Evolutionary conservation across 106 monocot genomes (phyloP).

Genomic region (Dioscorea dumetorum): DNA sequence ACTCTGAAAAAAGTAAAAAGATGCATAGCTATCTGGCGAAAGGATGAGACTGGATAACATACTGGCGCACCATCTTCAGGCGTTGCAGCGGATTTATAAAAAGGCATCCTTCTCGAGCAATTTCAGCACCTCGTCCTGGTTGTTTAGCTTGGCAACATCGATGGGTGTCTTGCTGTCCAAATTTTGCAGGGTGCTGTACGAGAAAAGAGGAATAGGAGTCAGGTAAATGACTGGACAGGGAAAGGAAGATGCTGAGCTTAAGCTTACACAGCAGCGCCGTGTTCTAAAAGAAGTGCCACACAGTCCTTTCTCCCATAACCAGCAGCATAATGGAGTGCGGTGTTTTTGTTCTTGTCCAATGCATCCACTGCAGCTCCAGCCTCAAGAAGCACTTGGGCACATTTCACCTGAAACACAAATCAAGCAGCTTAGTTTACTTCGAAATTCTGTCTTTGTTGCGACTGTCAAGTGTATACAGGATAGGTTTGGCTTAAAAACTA

Average conservation of each 20-base stretch:
- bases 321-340: slow-evolving; percentile 92
- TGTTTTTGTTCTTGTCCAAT: slow-evolving; percentile 98
- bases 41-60: too few species aligned
- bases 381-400: slow-evolving; percentile 78
- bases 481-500: too few species aligned
- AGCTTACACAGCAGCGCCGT: slow-evolving; percentile 94
- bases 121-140: slow-evolving; percentile 87
- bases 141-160: slow-evolving; percentile 97
- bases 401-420: slow-evolving; percentile 48
- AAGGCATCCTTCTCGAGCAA: slow-evolving; percentile 96
- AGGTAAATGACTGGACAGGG: too few species aligned
- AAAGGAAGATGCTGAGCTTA: too few species aligned
- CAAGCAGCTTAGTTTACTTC: neutral
- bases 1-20: too few species aligned
- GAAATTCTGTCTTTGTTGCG: too few species aligned
- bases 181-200: slow-evolving; percentile 77
- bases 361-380: slow-evolving; percentile 79
- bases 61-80: too few species aligned
- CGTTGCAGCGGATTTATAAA: slow-evolving; percentile 23
- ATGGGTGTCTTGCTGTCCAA: slow-evolving; percentile 92
- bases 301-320: slow-evolving; percentile 95
- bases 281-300: slow-evolving; percentile 69
- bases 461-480: too few species aligned
- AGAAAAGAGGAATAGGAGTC: neutral
- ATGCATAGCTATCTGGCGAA: too few species aligned